Evolutionary conservation across 345 rosid genomes (phyloP).

Genomic region (Dimocarpus longan): DNA sequence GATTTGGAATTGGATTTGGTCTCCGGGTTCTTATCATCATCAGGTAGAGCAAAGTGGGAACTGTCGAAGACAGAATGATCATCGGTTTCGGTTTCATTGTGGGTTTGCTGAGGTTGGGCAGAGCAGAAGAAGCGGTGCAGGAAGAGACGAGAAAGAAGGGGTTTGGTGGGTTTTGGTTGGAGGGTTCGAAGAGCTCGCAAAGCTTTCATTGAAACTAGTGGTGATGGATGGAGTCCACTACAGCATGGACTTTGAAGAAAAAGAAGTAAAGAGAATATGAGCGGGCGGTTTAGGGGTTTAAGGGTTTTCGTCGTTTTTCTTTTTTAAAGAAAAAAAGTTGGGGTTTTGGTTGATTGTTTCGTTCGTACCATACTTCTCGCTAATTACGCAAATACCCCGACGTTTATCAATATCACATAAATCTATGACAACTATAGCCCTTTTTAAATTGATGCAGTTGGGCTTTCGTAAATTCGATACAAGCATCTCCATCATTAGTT

Average conservation of each 20-base stretch:
- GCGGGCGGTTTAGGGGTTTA: neutral
- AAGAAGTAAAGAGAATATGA: too few relatives aligned
- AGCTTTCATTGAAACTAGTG: conserved; percentile 46
- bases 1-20: neutral
- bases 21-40: conserved; percentile 28
- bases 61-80: conserved; percentile 66
- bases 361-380: too few relatives aligned
- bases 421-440: too few relatives aligned
- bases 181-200: conserved; percentile 31
- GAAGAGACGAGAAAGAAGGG: conserved; percentile 21
- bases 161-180: conserved; percentile 24
- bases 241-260: neutral
- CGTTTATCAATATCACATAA: too few relatives aligned
- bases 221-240: neutral
- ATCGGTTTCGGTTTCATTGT: conserved; percentile 36
- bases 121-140: conserved; percentile 53
- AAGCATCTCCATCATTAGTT: too few relatives aligned
- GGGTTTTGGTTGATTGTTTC: too few relatives aligned
- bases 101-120: conserved; percentile 52
- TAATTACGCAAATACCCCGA: too few relatives aligned
- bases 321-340: too few relatives aligned
- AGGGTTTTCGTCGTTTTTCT: too few relatives aligned
- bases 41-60: conserved; percentile 45
- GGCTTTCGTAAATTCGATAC: too few relatives aligned
- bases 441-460: neutral